These are phyloP conservation scores for Mikania micrantha DNA, from an alignment of 129 eudicot genomes.

Conservation along the genomic window DNA sequence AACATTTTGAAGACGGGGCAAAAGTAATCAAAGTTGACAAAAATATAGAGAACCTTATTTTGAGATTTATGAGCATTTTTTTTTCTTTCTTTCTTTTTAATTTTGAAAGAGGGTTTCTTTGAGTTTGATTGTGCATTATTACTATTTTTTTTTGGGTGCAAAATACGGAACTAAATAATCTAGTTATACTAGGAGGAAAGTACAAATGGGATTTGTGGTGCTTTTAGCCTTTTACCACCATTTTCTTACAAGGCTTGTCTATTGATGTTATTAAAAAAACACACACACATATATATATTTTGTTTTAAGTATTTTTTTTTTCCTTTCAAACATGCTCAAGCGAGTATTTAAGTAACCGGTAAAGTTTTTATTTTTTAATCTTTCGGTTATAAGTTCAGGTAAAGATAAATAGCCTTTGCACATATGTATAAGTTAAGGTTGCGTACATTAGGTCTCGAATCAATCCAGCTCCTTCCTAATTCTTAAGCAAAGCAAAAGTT, in stretches of 20 bases:
- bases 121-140: constrained; percentile 23
- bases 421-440: too few species aligned
- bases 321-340: too few species aligned
- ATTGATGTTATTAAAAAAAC: constrained; percentile 11
- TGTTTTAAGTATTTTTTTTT: not conserved
- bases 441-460: too few species aligned
- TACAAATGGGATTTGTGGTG: too few species aligned
- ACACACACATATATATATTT: not conserved
- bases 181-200: not conserved
- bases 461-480: too few species aligned
- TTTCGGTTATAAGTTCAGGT: too few species aligned
- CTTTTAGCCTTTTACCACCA: not conserved
- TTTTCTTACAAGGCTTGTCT: not conserved
- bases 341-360: too few species aligned
- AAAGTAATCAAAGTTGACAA: constrained; percentile 19
- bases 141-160: constrained; percentile 16
- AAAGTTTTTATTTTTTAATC: too few species aligned
- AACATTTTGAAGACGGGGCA: not conserved
- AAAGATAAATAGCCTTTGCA: too few species aligned
- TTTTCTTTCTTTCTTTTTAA: too few species aligned
- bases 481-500: too few species aligned
- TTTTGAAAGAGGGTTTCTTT: constrained; percentile 6
- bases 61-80: constrained; percentile 3
- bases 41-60: constrained; percentile 19
- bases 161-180: constrained; percentile 5